Percentiles rank a stretch among this genome's conserved stretches.
These are phyloP conservation scores for Ogataea trehalophila DNA, from an alignment of 805 yeast genomes.

Conservation along the genomic window DNA sequence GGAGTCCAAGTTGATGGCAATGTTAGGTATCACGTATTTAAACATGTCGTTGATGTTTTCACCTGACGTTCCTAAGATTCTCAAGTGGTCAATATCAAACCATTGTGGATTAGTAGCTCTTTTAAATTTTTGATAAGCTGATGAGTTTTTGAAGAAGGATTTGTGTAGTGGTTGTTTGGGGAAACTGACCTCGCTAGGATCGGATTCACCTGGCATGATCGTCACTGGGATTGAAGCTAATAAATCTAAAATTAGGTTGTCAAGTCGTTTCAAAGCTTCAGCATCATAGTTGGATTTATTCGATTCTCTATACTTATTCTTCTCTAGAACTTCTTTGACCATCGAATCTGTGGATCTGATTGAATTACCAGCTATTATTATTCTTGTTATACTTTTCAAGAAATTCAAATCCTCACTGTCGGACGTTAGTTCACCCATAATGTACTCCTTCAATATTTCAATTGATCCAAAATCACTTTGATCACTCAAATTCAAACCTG, in stretches of 20 bases:
- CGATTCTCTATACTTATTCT: constrained; percentile 43
- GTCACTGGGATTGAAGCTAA: constrained; percentile 61
- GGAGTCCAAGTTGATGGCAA: constrained; percentile 12
- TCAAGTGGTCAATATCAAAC: constrained; percentile 51
- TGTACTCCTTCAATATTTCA: constrained; percentile 61
- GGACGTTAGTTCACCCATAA: constrained; percentile 58
- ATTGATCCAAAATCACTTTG: constrained; percentile 39
- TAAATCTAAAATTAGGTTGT: constrained; percentile 51
- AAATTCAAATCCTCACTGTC: constrained; percentile 16
- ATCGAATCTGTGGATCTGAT: constrained; percentile 19
- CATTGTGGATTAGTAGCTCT: constrained; percentile 70
- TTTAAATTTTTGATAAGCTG: constrained; percentile 32
- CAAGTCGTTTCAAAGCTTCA: constrained; percentile 50
- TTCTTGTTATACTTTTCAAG: constrained; percentile 33
- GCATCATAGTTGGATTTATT: constrained; percentile 49
- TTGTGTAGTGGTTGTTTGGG: constrained; percentile 92
- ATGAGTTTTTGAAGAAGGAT: constrained; percentile 52
- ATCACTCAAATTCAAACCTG: constrained; percentile 62
- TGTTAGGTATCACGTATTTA: constrained; percentile 53
- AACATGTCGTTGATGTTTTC: constrained; percentile 76
- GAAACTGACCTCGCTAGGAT: constrained; percentile 77
- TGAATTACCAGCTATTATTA: constrained; percentile 75
- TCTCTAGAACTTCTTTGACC: constrained; percentile 24
- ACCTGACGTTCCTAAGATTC: constrained; percentile 74
- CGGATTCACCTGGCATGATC: constrained; percentile 78